Base-by-base conservation (phyloP, 2,329 filamentous ascomycete species). In the Exophiala sp. region DNA sequence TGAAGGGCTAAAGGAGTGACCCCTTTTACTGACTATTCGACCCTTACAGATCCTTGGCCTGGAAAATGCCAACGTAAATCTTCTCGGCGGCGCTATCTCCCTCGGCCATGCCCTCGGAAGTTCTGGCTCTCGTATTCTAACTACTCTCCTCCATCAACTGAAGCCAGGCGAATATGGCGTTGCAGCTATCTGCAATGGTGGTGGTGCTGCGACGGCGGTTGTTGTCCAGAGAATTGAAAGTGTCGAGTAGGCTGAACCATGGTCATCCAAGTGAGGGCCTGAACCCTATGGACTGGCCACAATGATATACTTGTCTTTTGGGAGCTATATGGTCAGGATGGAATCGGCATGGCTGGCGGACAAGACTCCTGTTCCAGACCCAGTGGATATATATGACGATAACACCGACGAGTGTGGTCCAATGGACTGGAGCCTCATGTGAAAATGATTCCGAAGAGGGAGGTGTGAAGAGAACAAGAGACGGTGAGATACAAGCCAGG, bases 171-270 rank as follows among this genome's bases (percentile, higher is more conserved):
- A 98, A 72, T 97, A 96, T 65, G 93, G 93, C 46, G 87, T 91
- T 58, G 93, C 90, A 13, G 90, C 90, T 2, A 97, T 98, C 54
- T 97, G 93, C 73, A 98, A 98, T 63, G 93, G 93, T 39, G 93
- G 93, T 35, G 93, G 93, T 52, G 91, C 89, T 11, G 88, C 91
- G 1, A 91, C 87, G 8, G 93, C 90, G 0, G 78, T 97, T 65
- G 88, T 97, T 42, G 88, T 98, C 47, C 90, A 97, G 70, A 82
- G 82, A 61, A 77, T 91, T 59, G 83, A 85, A 57, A 64, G 63
- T 14, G 70, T 41, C 11, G 19, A 41, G 19, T 41, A 14, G 11
- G 29, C 29, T 7, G 11, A 7, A n/a, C n/a, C n/a, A n/a, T n/a
- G n/a, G n/a, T n/a, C n/a, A n/a, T n/a, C n/a, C n/a, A n/a, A n/a